Base-by-base conservation (phyloP, 2,329 filamentous ascomycete species). In the Epichloe coenophiala region DNA sequence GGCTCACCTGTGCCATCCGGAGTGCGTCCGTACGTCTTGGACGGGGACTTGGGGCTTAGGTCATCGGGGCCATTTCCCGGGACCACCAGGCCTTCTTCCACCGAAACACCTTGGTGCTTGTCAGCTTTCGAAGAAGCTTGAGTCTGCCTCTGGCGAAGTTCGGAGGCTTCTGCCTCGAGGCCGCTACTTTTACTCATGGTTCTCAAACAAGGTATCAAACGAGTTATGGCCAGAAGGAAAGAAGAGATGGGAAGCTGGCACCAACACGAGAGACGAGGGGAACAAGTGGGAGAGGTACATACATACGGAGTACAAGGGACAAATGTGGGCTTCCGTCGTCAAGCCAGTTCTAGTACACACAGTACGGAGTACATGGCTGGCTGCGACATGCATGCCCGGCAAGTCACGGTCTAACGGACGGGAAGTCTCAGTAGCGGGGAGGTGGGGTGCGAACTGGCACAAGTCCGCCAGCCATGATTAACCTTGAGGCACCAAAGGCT, bases 1-100 rank as follows among this genome's bases (percentile, higher is more conserved):
- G 47, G 74, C 86, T 68, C 77, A 96, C 91, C 82, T 69, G 80
- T 94, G 61, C 91, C 91, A 69, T 90, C 86, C 33, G 88, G 88
- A 13, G 91, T 96, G 57, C 90, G 83, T 51, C 91, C 91, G 73
- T 86, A 95, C 0, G 89, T 95, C 73, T 88, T 82, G 13, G 60
- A 51, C 59, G 69, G 70, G 36, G 55, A 54, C 40, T 55, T 54
- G 31, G 53, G 49, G 43, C 38, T 47, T 40, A 45, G 43, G 40
- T 50, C 39, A n/a, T 52, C 15, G 9, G 50, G 44, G 36, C n/a
- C 52, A 45, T 48, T 15, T 40, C 2, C 21, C 13, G 50, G 11
- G 5, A 21, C 23, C 35, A 21, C 23, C 35, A 21, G 27, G 36
- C 23, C 38, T 36, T 53, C 40, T 36, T 53, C 40, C 17, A 15